phyloP scores from a whole-genome alignment of 2,329 filamentous ascomycete genomes.

The Colletotrichum navitas region DNA sequence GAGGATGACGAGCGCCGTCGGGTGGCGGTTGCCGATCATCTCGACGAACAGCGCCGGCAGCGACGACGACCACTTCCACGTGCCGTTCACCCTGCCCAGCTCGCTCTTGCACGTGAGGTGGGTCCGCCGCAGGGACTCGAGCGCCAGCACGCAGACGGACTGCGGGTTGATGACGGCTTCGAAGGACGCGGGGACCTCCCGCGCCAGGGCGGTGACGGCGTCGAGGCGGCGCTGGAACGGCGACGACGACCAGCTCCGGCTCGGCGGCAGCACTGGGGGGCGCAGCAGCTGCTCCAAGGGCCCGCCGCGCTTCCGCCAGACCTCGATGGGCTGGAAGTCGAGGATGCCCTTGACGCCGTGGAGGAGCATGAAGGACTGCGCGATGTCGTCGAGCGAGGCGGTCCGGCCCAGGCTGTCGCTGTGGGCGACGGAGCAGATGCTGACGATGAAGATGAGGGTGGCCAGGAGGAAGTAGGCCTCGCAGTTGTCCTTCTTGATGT shows the following conservation, averaged over 20 bases:
- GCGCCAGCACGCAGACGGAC: constrained; percentile 39
- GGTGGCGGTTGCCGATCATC: constrained; percentile 37
- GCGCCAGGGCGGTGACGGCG: constrained; percentile 33
- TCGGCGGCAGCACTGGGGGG: not conserved
- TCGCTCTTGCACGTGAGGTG: constrained; percentile 19
- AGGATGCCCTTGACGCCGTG: constrained; percentile 50
- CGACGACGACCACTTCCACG: constrained; percentile 41
- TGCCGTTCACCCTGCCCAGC: constrained; percentile 4
- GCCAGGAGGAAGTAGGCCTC: constrained; percentile 50
- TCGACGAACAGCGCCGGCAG: constrained; percentile 43
- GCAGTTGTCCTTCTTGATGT: constrained; percentile 49
- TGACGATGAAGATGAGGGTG: constrained; percentile 50
- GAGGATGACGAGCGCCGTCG: constrained; percentile 43
- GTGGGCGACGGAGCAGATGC: constrained; percentile 48
- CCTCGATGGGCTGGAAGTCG: constrained; percentile 46
- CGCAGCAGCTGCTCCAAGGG: constrained; percentile 40
- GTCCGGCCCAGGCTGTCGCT: constrained; percentile 18
- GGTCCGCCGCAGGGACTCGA: constrained; percentile 38
- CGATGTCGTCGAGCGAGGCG: constrained; percentile 48
- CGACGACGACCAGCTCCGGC: not conserved
- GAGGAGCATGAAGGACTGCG: constrained; percentile 50
- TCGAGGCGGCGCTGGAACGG: constrained; percentile 38
- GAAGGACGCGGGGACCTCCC: constrained; percentile 31
- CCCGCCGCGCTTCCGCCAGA: constrained; percentile 43
- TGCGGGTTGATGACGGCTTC: constrained; percentile 33